Percentiles rank a stretch among this genome's conserved stretches.
phyloP scores from a whole-genome alignment of 2,329 filamentous ascomycete species.

The Triangularia verruculosa region DNA sequence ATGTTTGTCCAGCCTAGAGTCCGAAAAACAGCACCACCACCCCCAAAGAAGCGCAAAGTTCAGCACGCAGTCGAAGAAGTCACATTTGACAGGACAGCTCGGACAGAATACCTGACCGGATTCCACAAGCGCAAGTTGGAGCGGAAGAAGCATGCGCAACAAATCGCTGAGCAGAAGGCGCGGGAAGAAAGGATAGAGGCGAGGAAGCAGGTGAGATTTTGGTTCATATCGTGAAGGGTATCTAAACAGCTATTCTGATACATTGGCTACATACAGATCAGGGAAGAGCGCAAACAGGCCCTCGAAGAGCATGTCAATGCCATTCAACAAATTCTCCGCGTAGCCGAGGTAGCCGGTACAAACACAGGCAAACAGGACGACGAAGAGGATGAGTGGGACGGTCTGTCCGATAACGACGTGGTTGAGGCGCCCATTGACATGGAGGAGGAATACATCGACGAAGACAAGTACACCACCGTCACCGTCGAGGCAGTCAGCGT shows the following conservation, averaged over 20 bases:
- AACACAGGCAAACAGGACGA: slow-evolving; percentile 39
- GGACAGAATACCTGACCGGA: slow-evolving; percentile 85
- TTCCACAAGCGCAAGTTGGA: slow-evolving; percentile 95
- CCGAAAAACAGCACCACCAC: slow-evolving; percentile 56
- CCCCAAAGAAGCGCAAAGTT: slow-evolving; percentile 65
- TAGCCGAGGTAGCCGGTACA: slow-evolving; percentile 52
- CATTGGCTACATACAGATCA: slow-evolving; percentile 54
- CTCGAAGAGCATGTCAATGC: slow-evolving; percentile 77
- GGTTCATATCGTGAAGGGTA: background rate
- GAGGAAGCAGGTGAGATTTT: slow-evolving; percentile 61
- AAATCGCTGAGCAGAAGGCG: slow-evolving; percentile 72
- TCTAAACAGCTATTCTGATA: slow-evolving; percentile 11
- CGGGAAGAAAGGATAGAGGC: slow-evolving; percentile 72
- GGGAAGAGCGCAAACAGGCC: slow-evolving; percentile 77
- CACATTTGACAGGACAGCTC: slow-evolving; percentile 74
- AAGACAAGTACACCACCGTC: slow-evolving; percentile 93
- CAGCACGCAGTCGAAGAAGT: slow-evolving; percentile 69
- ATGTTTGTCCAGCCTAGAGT: slow-evolving; percentile 56
- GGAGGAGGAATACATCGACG: slow-evolving; percentile 93
- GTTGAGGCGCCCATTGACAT: slow-evolving; percentile 60
- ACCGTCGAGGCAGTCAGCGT: slow-evolving; percentile 87
- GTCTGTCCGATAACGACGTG: slow-evolving; percentile 53
- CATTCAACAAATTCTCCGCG: slow-evolving; percentile 67
- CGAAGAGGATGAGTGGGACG: slow-evolving; percentile 60
- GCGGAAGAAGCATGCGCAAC: slow-evolving; percentile 79